Evolutionary conservation across 1,284 basidiomycete genomes (phyloP), one percentile per base, ranked within the genome.

Genomic region (Ceratobasidium sp.): DNA sequence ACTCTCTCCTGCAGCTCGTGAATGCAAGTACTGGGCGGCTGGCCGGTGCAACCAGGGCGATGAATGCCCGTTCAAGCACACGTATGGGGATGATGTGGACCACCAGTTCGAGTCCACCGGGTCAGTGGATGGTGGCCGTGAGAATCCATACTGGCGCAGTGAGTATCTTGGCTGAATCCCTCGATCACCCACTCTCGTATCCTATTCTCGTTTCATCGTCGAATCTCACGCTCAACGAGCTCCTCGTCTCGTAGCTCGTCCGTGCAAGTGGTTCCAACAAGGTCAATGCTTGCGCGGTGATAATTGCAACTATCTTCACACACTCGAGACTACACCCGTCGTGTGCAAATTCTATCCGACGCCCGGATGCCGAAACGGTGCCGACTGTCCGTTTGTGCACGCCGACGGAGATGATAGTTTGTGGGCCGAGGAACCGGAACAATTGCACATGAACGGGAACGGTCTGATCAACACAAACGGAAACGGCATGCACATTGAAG

Each of bases 21-120:
- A 71, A 60, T 71, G 67, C 55, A 71, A 71, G 34, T 71, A 71
- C 57, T 71, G 67, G 67, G 67, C 67, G 32, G 67, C 67, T 10
- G 67, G 67, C 9, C 67, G 67, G 3, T 71, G 67, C 55, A 71
- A 71, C 67, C 67, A 71, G 21, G 67, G 67, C 32, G 67, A 71
- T 32, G 67, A 71, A 18, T 71, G 67, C 36, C 67, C 67, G 45
- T 71, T 71, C 43, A 71, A 71, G 45, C 67, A 71, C 28, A 71
- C 67, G 9, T 71, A 71, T n/a, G 67, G 67, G 5, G 67, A 71
- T 2, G 67, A 71, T 32, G 57, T 71, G 2, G 67, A 71, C 10
- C 67, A 60, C 28, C 53, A 57, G n/a, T 52, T 60, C 43, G 67
- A 71, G 9, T 36, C 46, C 0, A 10, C 67, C 26, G 43, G 30